Evolutionary conservation across 1,284 basidiomycete genomes (phyloP).

Genomic region (Leccinum pallidistipes): DNA sequence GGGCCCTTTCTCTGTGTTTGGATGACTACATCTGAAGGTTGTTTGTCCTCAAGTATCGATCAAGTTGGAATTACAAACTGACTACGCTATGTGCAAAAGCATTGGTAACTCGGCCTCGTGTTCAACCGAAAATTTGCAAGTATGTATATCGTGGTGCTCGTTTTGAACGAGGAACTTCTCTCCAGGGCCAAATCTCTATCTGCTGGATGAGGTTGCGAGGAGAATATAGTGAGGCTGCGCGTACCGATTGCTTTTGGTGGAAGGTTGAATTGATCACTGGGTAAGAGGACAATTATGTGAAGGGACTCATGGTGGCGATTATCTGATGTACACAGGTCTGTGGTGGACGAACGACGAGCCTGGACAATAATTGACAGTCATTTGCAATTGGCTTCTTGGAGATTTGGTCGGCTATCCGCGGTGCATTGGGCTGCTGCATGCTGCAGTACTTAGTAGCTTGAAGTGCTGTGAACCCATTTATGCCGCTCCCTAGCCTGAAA

Average conservation of each 20-base stretch:
- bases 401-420: constrained; percentile 29
- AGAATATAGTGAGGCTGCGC: not conserved
- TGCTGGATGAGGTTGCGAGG: constrained; percentile 1
- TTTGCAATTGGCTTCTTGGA: constrained; percentile 16
- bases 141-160: not conserved
- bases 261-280: not conserved
- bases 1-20: constrained; percentile 14
- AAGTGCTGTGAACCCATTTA: not conserved
- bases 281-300: constrained; percentile 3
- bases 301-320: not conserved
- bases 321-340: constrained; percentile 6
- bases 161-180: constrained; percentile 11
- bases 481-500: constrained; percentile 15
- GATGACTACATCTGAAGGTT: constrained; percentile 12
- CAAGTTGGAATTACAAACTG: constrained; percentile 16
- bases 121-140: constrained; percentile 5
- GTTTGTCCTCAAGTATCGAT: constrained; percentile 17
- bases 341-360: constrained; percentile 11
- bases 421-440: constrained; percentile 10
- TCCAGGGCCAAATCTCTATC: constrained; percentile 12
- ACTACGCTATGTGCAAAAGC: not conserved
- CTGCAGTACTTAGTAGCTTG: not conserved
- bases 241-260: not conserved
- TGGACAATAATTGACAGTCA: constrained; percentile 3
- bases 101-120: constrained; percentile 25